phyloP scores from a whole-genome alignment of 345 rosid species.

The Hibiscus trionum region DNA sequence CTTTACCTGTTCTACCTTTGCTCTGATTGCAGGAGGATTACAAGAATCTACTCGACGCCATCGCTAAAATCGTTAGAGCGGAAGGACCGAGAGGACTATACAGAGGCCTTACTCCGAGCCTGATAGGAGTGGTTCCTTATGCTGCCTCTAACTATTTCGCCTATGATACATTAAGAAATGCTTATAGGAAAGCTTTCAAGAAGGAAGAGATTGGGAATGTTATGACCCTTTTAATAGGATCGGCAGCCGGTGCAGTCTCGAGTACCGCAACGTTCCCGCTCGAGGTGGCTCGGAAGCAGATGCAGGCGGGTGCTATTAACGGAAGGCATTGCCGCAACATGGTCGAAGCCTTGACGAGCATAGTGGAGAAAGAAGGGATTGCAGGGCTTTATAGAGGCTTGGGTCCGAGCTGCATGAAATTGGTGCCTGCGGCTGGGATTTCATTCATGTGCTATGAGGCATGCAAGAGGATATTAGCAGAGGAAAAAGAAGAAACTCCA shows the following conservation, averaged over 20 bases:
- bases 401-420: neutral
- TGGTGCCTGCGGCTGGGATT: constrained; percentile 4
- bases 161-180: neutral
- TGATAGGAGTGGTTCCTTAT: neutral
- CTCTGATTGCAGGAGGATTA: neutral
- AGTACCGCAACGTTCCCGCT: neutral
- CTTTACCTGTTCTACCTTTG: neutral
- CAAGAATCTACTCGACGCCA: neutral
- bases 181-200: neutral
- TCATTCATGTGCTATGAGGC: constrained; percentile 1
- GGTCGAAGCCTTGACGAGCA: neutral
- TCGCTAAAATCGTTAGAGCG: neutral
- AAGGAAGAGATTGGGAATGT: neutral
- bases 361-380: neutral
- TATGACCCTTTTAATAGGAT: neutral
- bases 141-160: neutral
- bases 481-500: neutral
- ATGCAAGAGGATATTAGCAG: neutral
- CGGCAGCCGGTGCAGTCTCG: neutral
- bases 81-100: neutral
- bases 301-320: neutral
- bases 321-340: neutral
- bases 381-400: neutral
- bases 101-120: neutral
- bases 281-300: neutral